phyloP scores from a whole-genome alignment of 306 rosid genomes.

The Dalbergia cochinchinensis region DNA sequence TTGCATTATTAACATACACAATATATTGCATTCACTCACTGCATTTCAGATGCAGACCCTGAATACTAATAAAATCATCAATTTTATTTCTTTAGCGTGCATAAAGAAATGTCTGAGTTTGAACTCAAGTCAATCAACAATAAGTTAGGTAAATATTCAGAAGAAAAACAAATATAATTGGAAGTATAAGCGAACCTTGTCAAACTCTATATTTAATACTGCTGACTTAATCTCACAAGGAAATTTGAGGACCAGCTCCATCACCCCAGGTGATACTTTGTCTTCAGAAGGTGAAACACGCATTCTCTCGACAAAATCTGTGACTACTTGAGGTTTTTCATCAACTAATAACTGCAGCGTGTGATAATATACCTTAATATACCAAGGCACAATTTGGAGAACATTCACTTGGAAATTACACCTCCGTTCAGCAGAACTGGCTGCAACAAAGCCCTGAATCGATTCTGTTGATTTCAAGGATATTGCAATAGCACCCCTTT shows the following conservation, averaged over 20 bases:
- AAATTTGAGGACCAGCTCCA: conserved; percentile 81
- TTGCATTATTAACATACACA: background rate
- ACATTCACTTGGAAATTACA: conserved; percentile 80
- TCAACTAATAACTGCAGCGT: conserved; percentile 74
- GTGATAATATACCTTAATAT: conserved; percentile 89
- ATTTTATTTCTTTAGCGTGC: background rate
- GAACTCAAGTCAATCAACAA: background rate
- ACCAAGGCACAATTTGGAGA: conserved; percentile 99
- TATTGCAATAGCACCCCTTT: conserved; percentile 95
- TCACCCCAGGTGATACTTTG: conserved; percentile 85
- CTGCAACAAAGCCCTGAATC: conserved; percentile 49
- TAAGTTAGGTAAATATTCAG: conserved; percentile 14
- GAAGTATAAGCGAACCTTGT: conserved; percentile 66
- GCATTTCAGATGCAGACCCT: background rate
- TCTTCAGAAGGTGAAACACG: conserved; percentile 92
- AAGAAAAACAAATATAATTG: conserved; percentile 22
- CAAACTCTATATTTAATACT: conserved; percentile 74
- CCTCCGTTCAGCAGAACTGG: conserved; percentile 52
- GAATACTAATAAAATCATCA: conserved; percentile 27
- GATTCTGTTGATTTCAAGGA: conserved; percentile 74
- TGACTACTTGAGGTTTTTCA: conserved; percentile 59
- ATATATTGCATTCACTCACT: background rate
- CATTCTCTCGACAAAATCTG: conserved; percentile 73
- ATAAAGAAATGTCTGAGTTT: background rate
- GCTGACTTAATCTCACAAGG: conserved; percentile 90